Conservation (phyloP, 2,329 filamentous ascomycete species). For the Epichloe gansuensis region DNA sequence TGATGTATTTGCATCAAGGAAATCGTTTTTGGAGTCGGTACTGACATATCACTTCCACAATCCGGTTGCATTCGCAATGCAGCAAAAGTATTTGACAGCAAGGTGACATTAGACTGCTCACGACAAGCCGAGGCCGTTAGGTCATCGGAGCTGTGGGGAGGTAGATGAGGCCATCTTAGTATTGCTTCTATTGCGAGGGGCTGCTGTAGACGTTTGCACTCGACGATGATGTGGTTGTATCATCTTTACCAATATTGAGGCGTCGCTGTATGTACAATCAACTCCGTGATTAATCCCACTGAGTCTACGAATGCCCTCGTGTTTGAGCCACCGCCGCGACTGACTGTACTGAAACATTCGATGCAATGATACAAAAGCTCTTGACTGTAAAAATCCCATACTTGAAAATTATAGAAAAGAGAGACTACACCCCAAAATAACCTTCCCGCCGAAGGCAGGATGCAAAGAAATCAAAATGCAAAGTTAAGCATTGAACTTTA, state of each 20-base stretch:
- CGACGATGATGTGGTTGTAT: not conserved
- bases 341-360: not conserved
- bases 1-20: not conserved
- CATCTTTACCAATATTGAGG: not conserved
- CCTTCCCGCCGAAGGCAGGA: no score
- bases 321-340: not conserved
- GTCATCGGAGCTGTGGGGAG: not conserved
- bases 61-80: not conserved
- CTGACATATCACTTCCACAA: not conserved
- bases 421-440: no score
- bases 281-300: not conserved
- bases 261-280: not conserved
- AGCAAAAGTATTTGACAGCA: not conserved
- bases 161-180: not conserved
- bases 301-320: not conserved
- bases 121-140: not conserved
- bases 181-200: not conserved
- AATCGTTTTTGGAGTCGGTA: no score
- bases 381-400: no score
- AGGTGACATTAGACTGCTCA: not conserved
- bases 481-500: not conserved
- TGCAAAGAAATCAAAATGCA: no score
- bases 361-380: not conserved
- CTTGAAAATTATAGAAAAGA: no score
- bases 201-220: not conserved